These are phyloP conservation scores for Aspergillus pseudotamarii DNA, from an alignment of 2,329 filamentous ascomycete species.

Conservation along the genomic window DNA sequence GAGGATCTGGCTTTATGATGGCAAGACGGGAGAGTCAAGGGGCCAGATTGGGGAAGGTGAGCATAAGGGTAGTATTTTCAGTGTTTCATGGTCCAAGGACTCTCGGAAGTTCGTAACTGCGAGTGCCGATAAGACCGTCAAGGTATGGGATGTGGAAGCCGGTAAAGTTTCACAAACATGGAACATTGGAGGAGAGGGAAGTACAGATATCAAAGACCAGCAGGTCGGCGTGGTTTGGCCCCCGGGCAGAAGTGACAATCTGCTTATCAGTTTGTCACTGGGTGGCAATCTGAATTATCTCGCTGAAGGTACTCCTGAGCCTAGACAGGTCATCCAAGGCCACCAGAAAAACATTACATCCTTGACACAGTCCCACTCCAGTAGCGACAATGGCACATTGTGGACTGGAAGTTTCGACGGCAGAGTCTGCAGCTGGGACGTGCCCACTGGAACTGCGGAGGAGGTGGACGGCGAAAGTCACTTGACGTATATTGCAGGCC, in stretches of 20 bases:
- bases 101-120: conserved; percentile 86
- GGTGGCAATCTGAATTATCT: conserved; percentile 91
- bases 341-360: conserved; percentile 92
- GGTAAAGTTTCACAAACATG: conserved; percentile 79
- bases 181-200: conserved; percentile 76
- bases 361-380: conserved; percentile 59
- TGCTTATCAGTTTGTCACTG: conserved; percentile 88
- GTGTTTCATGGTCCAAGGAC: conserved; percentile 85
- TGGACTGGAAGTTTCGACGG: conserved; percentile 95
- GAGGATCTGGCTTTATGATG: conserved; percentile 92
- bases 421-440: conserved; percentile 81
- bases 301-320: conserved; percentile 68
- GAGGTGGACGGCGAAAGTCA: conserved; percentile 79
- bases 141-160: conserved; percentile 86
- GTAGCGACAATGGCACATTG: conserved; percentile 60
- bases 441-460: conserved; percentile 67
- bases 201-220: conserved; percentile 75
- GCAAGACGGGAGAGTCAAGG: conserved; percentile 86
- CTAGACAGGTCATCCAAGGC: conserved; percentile 74
- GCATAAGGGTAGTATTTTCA: conserved; percentile 91
- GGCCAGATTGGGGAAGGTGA: conserved; percentile 70
- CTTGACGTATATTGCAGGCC: conserved; percentile 80
- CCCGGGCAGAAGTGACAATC: conserved; percentile 74
- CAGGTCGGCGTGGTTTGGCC: conserved; percentile 96
- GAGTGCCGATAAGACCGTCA: conserved; percentile 91